Base-by-base conservation (phyloP, 2,329 filamentous ascomycete genomes). In the Colletotrichum spaethianum region DNA sequence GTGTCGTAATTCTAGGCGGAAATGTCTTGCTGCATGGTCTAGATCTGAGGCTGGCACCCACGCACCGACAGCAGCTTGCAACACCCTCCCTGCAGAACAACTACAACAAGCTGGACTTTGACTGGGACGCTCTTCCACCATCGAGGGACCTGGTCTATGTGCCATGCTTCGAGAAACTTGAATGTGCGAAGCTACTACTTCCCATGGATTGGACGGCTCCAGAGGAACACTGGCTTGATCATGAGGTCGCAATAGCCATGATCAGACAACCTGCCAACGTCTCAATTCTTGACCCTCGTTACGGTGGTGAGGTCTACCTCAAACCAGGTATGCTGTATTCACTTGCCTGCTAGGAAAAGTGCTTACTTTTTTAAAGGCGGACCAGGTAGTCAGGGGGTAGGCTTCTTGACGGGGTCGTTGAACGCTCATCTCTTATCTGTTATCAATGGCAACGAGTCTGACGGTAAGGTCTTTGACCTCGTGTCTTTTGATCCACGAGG, bases 401-500 rank as follows among this genome's bases (percentile, higher is more conserved):
- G 44, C 20, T 52, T 55, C 18, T 42, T 67, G 36, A 44, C 56
- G 14, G 64, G 56, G 9, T 16, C 5, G 16, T 36, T 26, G 31
- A 55, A 55, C 18, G n/a, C 23, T 11, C 56, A 63, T 16, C 46
- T 67, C 8, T 38, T 16, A 12, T 20, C 38, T 1, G 14, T 57
- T 26, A 38, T 67, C 56, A 63, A 67, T 20, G 38, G 57, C 20
- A n/a, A 63, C 9, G 48, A 53, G 18, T 3, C 57, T 7, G 48
- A 28, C 0, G 85, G 85, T 12, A 84, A 86, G 52, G 79, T 78
- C 1, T 86, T 85, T 66, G 84, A 88, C 72, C 74, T 88, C 0
- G 67, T 88, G 1, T 81, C 81, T 0, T 88, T 87, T 63, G 86
- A 87, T 72, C 85, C 86, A 0, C 83, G 86, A 6, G 86, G 85